phyloP scores from a whole-genome alignment of 1,139 yeast species.

The Scheffersomyces parashehatae region DNA sequence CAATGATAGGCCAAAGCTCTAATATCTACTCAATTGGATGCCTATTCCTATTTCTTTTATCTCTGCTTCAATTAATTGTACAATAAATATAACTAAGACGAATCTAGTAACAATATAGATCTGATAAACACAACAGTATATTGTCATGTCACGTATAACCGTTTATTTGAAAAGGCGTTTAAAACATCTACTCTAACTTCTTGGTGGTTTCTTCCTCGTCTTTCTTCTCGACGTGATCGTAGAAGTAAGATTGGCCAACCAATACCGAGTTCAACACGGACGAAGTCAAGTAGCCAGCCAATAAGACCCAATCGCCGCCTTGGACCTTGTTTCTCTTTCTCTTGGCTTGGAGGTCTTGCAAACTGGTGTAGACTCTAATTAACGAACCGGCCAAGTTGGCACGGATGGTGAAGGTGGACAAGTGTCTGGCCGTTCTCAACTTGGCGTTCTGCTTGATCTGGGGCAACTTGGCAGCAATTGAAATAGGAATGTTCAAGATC shows the following conservation, averaged over 20 bases:
- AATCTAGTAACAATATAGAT: too few relatives aligned
- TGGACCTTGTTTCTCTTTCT: conserved; percentile 5
- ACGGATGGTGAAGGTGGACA: conserved; percentile 53
- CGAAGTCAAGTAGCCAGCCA: conserved; percentile 24
- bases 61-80: too few relatives aligned
- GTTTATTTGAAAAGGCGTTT: too few relatives aligned
- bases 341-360: conserved; percentile 25
- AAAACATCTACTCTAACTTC: neutral
- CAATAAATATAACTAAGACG: too few relatives aligned
- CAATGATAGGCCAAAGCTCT: too few relatives aligned
- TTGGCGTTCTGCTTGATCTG: conserved; percentile 51
- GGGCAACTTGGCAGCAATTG: conserved; percentile 54
- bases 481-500: conserved; percentile 53
- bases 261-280: conserved; percentile 22
- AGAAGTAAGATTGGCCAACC: conserved; percentile 20
- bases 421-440: conserved; percentile 54
- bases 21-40: too few relatives aligned
- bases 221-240: conserved; percentile 8
- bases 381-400: conserved; percentile 58
- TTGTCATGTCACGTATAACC: too few relatives aligned
- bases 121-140: too few relatives aligned
- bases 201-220: conserved; percentile 4
- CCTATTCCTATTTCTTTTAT: too few relatives aligned
- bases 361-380: conserved; percentile 58
- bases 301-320: conserved; percentile 19